Conservation (phyloP, 352 stramenopile genomes). For the Globisporangium mamillatum region DNA sequence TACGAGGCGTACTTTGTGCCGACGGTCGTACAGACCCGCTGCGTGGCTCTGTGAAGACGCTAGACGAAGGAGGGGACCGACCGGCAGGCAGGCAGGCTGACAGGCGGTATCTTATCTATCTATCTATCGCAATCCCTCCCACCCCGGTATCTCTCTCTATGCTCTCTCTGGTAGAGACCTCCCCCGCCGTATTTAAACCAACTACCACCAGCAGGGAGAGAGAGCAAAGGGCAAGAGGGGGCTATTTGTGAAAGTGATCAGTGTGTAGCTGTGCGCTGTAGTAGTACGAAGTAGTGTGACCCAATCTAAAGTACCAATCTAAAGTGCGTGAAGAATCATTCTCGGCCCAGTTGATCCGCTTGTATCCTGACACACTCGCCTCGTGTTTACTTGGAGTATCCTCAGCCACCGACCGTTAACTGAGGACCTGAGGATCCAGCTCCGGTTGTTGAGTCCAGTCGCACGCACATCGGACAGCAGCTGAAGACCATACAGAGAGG, state of each 20-base stretch:
- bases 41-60: slow-evolving; percentile 12
- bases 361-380: not conserved
- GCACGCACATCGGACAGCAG: not conserved
- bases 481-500: not conserved
- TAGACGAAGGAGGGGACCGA: not conserved
- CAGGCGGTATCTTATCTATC: not conserved
- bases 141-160: not conserved
- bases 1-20: slow-evolving; percentile 14
- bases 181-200: not conserved
- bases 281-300: too few species aligned
- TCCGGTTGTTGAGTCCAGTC: too few species aligned
- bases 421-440: not conserved
- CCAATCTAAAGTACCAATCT: too few species aligned
- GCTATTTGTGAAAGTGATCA: not conserved
- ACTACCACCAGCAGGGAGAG: not conserved
- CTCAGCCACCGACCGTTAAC: not conserved
- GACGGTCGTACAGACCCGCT: slow-evolving; percentile 17
- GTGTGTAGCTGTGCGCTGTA: too few species aligned
- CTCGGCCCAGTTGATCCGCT: too few species aligned
- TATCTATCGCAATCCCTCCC: not conserved
- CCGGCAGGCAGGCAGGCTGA: not conserved
- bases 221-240: not conserved
- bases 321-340: too few species aligned
- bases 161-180: not conserved
- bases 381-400: not conserved